Conservation (phyloP, 1,284 basidiomycete species). For the Rhodotorula sp. region DNA sequence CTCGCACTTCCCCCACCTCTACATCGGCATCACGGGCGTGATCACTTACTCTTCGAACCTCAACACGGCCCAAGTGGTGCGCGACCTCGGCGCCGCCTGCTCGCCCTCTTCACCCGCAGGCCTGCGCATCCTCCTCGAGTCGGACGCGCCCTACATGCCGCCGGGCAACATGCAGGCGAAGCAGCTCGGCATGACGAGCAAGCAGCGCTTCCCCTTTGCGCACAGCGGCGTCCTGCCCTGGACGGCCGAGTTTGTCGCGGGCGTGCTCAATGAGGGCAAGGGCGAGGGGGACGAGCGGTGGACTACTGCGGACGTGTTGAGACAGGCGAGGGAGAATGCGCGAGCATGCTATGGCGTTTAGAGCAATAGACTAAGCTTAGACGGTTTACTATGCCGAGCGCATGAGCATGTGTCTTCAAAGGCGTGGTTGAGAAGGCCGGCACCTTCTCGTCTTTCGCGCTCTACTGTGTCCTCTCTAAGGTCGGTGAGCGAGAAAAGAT, state of each 20-base stretch:
- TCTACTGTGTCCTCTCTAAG: too few species aligned
- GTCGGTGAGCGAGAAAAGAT: too few species aligned
- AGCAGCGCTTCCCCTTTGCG: slow-evolving; percentile 63
- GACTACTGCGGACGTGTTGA: slow-evolving; percentile 63
- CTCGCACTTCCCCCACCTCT: slow-evolving; percentile 72
- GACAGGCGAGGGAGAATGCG: slow-evolving; percentile 66
- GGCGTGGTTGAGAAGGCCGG: too few species aligned
- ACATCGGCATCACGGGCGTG: slow-evolving; percentile 78
- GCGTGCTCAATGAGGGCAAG: slow-evolving; percentile 48
- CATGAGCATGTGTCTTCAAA: background rate
- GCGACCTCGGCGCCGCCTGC: slow-evolving; percentile 34
- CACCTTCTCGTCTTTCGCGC: too few species aligned
- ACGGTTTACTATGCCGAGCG: too few species aligned
- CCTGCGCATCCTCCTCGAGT: slow-evolving; percentile 71
- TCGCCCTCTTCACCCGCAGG: slow-evolving; percentile 24
- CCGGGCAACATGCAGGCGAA: slow-evolving; percentile 68
- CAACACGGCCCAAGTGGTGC: slow-evolving; percentile 59
- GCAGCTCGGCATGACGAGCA: slow-evolving; percentile 49
- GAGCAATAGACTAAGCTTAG: background rate
- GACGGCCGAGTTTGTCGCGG: slow-evolving; percentile 71
- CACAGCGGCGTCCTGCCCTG: slow-evolving; percentile 79
- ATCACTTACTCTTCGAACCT: slow-evolving; percentile 71
- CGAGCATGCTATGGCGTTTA: slow-evolving; percentile 63
- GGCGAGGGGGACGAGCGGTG: slow-evolving; percentile 49
- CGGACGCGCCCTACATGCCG: slow-evolving; percentile 79